phyloP scores from a whole-genome alignment of 495 filamentous ascomycete genomes.

The Aspergillus bertholletiae region DNA sequence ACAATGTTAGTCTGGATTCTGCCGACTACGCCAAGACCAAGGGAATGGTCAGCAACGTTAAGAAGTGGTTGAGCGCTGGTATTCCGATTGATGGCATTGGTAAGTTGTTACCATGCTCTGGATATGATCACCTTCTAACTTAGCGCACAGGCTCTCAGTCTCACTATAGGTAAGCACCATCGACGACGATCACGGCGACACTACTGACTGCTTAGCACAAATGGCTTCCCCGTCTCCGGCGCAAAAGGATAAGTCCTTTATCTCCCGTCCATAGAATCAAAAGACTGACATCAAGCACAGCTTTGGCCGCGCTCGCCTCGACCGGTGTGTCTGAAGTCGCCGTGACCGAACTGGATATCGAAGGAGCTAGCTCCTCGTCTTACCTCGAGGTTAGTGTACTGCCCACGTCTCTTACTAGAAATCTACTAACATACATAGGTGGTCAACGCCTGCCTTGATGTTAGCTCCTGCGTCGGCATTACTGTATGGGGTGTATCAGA shows the following conservation, averaged over 20 bases:
- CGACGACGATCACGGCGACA: too few species aligned
- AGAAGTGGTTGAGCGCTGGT: slow-evolving; percentile 61
- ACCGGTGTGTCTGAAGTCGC: slow-evolving; percentile 53
- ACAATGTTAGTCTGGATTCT: slow-evolving; percentile 27
- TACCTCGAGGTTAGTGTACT: slow-evolving; percentile 46
- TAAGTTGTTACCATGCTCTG: slow-evolving; percentile 7
- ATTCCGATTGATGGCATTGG: slow-evolving; percentile 73
- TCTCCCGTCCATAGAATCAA: background rate
- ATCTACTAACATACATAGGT: slow-evolving; percentile 29
- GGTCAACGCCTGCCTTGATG: slow-evolving; percentile 59
- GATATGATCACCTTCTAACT: slow-evolving; percentile 2
- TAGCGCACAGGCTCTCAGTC: slow-evolving; percentile 51
- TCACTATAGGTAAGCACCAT: slow-evolving; percentile 41
- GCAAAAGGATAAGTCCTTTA: slow-evolving; percentile 22
- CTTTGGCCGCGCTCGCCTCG: slow-evolving; percentile 54
- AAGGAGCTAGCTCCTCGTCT: slow-evolving; percentile 52
- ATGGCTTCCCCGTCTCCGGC: slow-evolving; percentile 9
- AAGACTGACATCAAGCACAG: slow-evolving; percentile 27
- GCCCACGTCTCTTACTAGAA: background rate
- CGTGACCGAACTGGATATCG: slow-evolving; percentile 66
- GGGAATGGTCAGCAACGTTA: slow-evolving; percentile 62
- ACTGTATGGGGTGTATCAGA: slow-evolving; percentile 77
- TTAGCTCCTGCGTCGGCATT: slow-evolving; percentile 67
- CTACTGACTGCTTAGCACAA: slow-evolving; percentile 3
- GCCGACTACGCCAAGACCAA: slow-evolving; percentile 51